Evolutionary conservation across 2,329 filamentous ascomycete species (phyloP).

Genomic region (Colletotrichum australisinense): DNA sequence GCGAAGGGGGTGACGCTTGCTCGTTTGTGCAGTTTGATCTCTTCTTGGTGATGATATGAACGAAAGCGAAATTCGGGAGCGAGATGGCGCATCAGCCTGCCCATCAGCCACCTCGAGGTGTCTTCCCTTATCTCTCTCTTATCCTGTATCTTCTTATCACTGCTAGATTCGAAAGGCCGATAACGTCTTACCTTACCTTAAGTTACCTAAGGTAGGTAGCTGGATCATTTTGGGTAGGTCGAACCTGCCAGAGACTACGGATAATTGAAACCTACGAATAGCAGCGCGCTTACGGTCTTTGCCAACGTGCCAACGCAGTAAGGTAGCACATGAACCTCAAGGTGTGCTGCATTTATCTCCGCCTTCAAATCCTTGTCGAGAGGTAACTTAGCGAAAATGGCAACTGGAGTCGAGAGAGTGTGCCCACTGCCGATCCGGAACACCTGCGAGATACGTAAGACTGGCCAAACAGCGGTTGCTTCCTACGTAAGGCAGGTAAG

Average conservation of each 20-base stretch:
- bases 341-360: background rate
- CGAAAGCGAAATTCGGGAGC: background rate
- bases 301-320: no score
- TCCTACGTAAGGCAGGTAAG: background rate
- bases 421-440: conserved; percentile 21
- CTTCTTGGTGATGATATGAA: background rate
- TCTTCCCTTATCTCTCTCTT: conserved; percentile 9
- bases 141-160: background rate
- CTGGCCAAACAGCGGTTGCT: background rate
- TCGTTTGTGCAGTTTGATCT: background rate
- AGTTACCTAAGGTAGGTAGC: background rate
- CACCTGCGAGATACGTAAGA: conserved; percentile 12
- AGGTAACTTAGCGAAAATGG: background rate
- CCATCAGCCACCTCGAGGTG: background rate
- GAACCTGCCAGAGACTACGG: background rate
- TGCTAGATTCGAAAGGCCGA: background rate
- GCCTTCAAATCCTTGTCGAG: conserved; percentile 1
- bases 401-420: conserved; percentile 17
- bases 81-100: background rate
- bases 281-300: background rate
- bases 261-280: background rate
- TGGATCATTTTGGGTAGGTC: background rate
- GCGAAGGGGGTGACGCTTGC: background rate
- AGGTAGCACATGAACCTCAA: background rate
- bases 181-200: background rate